Evolutionary conservation across 192 early-diverging fungal genomes (phyloP), one percentile per base, ranked within the genome.

Genomic region (Coemansia sp.): DNA sequence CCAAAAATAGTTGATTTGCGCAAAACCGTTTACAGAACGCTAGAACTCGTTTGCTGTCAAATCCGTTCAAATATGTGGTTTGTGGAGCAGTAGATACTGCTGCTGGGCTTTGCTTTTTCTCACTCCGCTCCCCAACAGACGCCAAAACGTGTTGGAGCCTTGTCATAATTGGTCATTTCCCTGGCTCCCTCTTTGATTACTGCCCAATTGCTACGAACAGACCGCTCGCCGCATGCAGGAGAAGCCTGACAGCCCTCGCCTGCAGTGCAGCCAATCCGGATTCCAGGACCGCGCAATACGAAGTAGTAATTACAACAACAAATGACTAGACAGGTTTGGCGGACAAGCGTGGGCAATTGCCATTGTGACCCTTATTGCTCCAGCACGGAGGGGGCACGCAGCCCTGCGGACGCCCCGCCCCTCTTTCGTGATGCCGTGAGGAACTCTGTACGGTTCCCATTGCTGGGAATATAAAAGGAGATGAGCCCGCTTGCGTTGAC

Each of bases 31-130:
- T 35, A 35, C 32, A 35, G 32, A 7, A 35, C 8, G 32, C 6
- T 35, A 7, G 7, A 35, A 35, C 32, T 35, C 32, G 32, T 35
- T 35, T 35, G 7, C 7, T 35, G 32, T 35, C 32, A 35, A 35
- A 35, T 2, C 1, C 1, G 8, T 8, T 35, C 8, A 35, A 35
- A 35, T 35, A 35, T 35, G 8, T 79, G 97, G 12, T 47, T 47
- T 47, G 15, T 17, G 12, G n/a, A 12, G n/a, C 43, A 47, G 14
- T 47, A 47, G 43, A 47, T 12, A 12, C 43, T 2, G 43, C 12
- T 17, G 4, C 14, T 12, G 14, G 15, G 43, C n/a, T 5, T 17
- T 10, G 21, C 84, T 93, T 92, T 32, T 57, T 8, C 15, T 17
- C 55, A 29, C 17, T 35, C 29, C 17, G 2, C 29, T 29, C 32